Base-by-base conservation (phyloP, 2,329 filamentous ascomycete species). In the Penicillium nordicum region DNA sequence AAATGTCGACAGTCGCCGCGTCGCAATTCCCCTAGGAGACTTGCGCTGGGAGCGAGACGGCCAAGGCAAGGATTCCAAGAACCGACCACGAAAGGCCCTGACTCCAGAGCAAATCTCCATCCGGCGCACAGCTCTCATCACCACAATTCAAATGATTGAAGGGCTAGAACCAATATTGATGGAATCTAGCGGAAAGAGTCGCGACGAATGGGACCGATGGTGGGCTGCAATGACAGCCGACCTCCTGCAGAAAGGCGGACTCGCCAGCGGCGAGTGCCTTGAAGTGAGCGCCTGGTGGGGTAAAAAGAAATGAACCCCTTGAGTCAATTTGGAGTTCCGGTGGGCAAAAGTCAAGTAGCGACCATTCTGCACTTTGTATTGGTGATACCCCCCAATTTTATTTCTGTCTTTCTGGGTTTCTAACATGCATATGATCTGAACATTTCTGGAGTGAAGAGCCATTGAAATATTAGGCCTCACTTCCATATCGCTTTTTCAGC, bases 171-270 rank as follows among this genome's bases (percentile, higher is more conserved):
- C 90, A 5, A 76, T 94, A 57, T 77, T 97, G 64, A 84, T 89
- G 65, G 89, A 96, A 67, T 85, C 86, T 44, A 95, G 89, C 68
- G 89, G 88, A 14, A 96, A 96, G 79, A 90, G 88, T 67, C 85
- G 89, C 69, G 91, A 96, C 64, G 92, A 97, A 76, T 97, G 92
- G 92, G 89, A 95, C 72, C 80, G 85, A 41, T 97, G 92, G 92
- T 85, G 89, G 76, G 86, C 87, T 40, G 90, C 88, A 73, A 90
- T 96, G 88, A 93, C 91, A 82, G 84, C 84, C 45, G 88, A 94
- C 73, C 75, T 97, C 67, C 82, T 96, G 69, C 86, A 88, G 71
- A 88, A 93, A 58, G 87, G 86, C 53, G 89, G 90, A 21, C 87
- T 89, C 18, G 86, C 84, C 46, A 92, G 86, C 78, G 92, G 92